phyloP scores from a whole-genome alignment of 345 rosid species.

The Punica granatum region DNA sequence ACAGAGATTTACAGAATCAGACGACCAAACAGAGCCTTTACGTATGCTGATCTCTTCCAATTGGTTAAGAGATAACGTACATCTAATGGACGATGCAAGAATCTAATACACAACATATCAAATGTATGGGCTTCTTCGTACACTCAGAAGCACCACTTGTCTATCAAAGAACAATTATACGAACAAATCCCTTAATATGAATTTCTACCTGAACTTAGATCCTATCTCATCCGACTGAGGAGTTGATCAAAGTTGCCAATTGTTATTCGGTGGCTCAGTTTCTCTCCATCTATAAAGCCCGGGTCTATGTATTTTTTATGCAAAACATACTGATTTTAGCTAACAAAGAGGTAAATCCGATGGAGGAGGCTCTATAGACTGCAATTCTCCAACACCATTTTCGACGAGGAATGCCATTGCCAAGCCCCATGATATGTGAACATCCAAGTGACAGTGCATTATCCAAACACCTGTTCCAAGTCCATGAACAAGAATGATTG shows the following conservation, averaged over 20 bases:
- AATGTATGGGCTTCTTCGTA: background rate
- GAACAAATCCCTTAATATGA: no score
- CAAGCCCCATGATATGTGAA: conserved; percentile 79
- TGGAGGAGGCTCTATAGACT: conserved; percentile 63
- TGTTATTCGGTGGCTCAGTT: background rate
- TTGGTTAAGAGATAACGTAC: no score
- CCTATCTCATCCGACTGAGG: background rate
- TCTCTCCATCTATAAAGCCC: background rate
- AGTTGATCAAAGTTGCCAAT: background rate
- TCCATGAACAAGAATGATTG: background rate
- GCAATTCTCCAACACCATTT: conserved; percentile 51
- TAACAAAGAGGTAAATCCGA: conserved; percentile 64
- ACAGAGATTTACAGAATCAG: background rate
- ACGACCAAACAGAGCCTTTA: background rate
- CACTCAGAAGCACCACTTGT: background rate
- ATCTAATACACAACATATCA: background rate
- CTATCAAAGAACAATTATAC: background rate
- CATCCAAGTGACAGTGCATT: conserved; percentile 96
- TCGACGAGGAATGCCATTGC: conserved; percentile 86
- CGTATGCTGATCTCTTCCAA: no score
- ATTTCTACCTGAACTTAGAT: background rate
- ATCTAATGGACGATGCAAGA: no score
- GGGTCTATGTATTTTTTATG: background rate
- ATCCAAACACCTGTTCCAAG: conserved; percentile 46
- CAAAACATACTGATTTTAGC: background rate